Evolutionary conservation across 1,284 basidiomycete genomes (phyloP).

Genomic region (Leccinum subspadiceum): DNA sequence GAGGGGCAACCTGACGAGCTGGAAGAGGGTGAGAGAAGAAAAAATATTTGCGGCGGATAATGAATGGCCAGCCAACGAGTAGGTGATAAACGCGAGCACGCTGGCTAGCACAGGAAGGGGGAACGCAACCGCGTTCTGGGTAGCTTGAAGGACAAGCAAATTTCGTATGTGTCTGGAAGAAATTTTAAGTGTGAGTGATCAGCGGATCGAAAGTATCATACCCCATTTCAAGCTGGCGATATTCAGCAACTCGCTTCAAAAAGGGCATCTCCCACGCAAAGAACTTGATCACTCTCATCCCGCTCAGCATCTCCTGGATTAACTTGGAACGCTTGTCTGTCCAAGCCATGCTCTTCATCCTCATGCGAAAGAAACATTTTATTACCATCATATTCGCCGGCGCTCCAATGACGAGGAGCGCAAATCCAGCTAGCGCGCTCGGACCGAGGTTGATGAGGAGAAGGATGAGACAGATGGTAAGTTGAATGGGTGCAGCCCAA

Average conservation of each 20-base stretch:
- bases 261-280: too few species aligned
- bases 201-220: too few species aligned
- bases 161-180: slow-evolving; percentile 63
- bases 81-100: too few species aligned
- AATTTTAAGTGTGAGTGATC: background rate
- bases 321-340: slow-evolving; percentile 87
- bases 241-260: too few species aligned
- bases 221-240: too few species aligned
- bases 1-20: slow-evolving; percentile 69
- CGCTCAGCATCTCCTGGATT: slow-evolving; percentile 80
- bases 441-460: slow-evolving; percentile 60
- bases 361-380: slow-evolving; percentile 70
- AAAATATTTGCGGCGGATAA: slow-evolving; percentile 72
- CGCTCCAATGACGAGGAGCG: slow-evolving; percentile 68
- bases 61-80: slow-evolving; percentile 47
- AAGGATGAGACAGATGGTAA: background rate
- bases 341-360: slow-evolving; percentile 83
- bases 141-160: too few species aligned
- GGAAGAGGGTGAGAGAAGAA: slow-evolving; percentile 82
- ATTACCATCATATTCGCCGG: slow-evolving; percentile 68
- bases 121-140: too few species aligned
- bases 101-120: too few species aligned
- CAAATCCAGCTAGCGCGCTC: slow-evolving; percentile 79
- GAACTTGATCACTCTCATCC: slow-evolving; percentile 79
- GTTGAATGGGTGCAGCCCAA: background rate